Base-by-base conservation (phyloP, 306 rosid species). In the Begonia fuchsioides region DNA sequence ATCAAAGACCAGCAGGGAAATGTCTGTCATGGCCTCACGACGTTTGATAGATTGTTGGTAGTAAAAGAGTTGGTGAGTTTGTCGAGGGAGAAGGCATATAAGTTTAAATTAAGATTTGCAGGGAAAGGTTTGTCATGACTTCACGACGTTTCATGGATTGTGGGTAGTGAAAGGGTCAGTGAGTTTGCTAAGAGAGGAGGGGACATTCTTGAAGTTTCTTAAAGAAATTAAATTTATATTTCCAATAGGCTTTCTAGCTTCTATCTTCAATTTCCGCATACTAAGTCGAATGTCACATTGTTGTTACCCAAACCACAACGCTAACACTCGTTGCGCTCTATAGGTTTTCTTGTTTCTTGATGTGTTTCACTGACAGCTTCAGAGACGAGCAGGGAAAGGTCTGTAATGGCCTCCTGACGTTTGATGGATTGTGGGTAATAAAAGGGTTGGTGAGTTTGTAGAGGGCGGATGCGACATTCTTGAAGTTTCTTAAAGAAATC, bases 161-260 rank as follows among this genome's bases (percentile, higher is more conserved):
- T 78, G 82, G 80, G 44, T 83, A 19, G 70, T 87, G 10, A 93
- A 87, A 46, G 96, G 81, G 13, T 73, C 87, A 0, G 64, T 60
- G 11, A 41, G 38, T 2, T 51, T 73, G 56, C 47, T 73, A 11
- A 59, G 65, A 0, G 71, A n/a, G n/a, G n/a, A n/a, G n/a, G n/a
- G n/a, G n/a, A n/a, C n/a, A n/a, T n/a, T n/a, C n/a, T n/a, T n/a
- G n/a, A n/a, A n/a, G n/a, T n/a, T n/a, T n/a, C n/a, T n/a, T n/a
- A n/a, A n/a, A n/a, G n/a, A n/a, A n/a, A n/a, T n/a, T n/a, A n/a
- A n/a, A n/a, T n/a, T n/a, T n/a, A n/a, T n/a, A n/a, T n/a, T n/a
- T n/a, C n/a, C n/a, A n/a, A n/a, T n/a, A n/a, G n/a, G n/a, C n/a
- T 26, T 26, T 26, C 50, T 81, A 82, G 39, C 50, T 71, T 44